Evolutionary conservation across 495 filamentous ascomycete genomes (phyloP), one percentile per base, ranked within the genome.

Genomic region (Penicillium herquei): DNA sequence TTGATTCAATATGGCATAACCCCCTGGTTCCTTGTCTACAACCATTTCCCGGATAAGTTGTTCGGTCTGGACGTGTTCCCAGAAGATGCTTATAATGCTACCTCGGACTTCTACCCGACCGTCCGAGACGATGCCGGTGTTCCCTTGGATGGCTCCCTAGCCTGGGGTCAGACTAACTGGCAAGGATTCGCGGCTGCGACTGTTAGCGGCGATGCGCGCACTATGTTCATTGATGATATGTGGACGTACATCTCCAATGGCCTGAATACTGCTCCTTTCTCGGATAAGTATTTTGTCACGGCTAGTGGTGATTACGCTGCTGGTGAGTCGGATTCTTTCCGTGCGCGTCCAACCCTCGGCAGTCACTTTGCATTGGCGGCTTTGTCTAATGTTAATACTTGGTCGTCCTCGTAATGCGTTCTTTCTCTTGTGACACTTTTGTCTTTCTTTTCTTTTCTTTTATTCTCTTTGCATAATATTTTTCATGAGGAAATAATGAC

Each of bases 91-190:
- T 72, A 70, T 51, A 67, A 63, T 35, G 67, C 69, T 39, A 73
- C 74, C 4, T 53, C 67, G 2, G 47, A 56, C 0, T 75, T 64
- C 50, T 78, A 75, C 52, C 61, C 65, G 2, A 62, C 61, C 1
- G 61, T 70, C 11, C 60, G 64, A 12, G 52, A 65, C 3, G 39
- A 55, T 17, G 74, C 58, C 3, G 76, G 71, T 11, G 48, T 79
- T 3, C 64, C 71, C 7, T 59, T 73, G 11, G 66, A 69, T 49
- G 62, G 58, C 1, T 48, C 57, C 1, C 46, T 73, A n/a, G 55
- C 59, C 16, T 77, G 70, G 65, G 71, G 66, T 21, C 72, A 72
- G 56, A 74, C 68, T 1, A 75, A 74, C 41, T 78, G 70, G 72
- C 71, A 70, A 62, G 59, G 53, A 3, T 66, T 65, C 33, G 67